Evolutionary conservation across 2,329 filamentous ascomycete genomes (phyloP).

Genomic region (Apiospora saccharicola): DNA sequence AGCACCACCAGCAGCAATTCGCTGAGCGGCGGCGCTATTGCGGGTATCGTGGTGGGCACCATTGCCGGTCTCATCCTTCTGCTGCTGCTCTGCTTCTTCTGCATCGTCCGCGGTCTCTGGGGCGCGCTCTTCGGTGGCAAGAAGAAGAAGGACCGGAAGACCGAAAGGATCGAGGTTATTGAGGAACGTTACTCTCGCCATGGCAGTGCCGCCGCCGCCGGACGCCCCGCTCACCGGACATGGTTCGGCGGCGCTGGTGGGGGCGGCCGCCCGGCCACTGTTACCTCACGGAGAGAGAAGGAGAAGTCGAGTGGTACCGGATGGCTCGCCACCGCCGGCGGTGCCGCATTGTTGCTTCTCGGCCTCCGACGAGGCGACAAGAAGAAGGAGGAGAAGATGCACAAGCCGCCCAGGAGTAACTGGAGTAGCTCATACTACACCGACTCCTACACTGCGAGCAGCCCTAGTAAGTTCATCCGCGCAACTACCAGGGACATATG

Average conservation of each 20-base stretch:
- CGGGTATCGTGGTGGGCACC: constrained; percentile 80
- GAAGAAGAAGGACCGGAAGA: constrained; percentile 56
- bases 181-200: constrained; percentile 68
- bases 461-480: constrained; percentile 57
- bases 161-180: constrained; percentile 64
- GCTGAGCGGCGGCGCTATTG: constrained; percentile 77
- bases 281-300: constrained; percentile 51
- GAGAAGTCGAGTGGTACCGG: constrained; percentile 54
- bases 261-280: constrained; percentile 49
- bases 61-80: constrained; percentile 73
- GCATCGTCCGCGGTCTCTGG: constrained; percentile 70
- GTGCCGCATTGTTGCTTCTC: constrained; percentile 61
- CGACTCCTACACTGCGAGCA: constrained; percentile 60
- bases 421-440: constrained; percentile 60
- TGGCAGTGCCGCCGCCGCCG: constrained; percentile 52
- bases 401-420: constrained; percentile 50
- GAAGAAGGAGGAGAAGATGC: constrained; percentile 50
- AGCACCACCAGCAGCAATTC: constrained; percentile 49
- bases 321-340: constrained; percentile 61
- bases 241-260: constrained; percentile 64
- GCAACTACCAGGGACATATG: constrained; percentile 23
- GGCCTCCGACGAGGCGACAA: constrained; percentile 57
- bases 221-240: constrained; percentile 61
- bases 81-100: constrained; percentile 77
- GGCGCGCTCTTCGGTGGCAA: constrained; percentile 62